phyloP scores from a whole-genome alignment of 495 filamentous ascomycete species.

The Pyrenula aspistea region DNA sequence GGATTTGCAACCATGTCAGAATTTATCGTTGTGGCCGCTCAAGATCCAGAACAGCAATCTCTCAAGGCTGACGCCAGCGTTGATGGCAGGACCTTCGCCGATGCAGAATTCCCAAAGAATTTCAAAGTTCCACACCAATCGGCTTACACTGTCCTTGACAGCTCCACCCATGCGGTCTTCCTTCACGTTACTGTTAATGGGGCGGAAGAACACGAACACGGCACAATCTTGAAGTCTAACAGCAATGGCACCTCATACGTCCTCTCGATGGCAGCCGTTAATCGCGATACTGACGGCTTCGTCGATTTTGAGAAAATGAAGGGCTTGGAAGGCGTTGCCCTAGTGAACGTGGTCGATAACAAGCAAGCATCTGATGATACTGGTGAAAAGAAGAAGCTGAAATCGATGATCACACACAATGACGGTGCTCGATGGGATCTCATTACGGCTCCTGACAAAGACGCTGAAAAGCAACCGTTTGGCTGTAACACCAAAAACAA shows the following conservation, averaged over 20 bases:
- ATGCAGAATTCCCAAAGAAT: slow-evolving; percentile 73
- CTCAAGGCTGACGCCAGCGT: slow-evolving; percentile 71
- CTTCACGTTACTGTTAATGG: slow-evolving; percentile 72
- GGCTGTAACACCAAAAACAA: slow-evolving; percentile 46
- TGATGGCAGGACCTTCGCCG: slow-evolving; percentile 69
- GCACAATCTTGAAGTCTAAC: slow-evolving; percentile 93
- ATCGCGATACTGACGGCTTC: slow-evolving; percentile 59
- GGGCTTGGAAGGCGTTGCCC: slow-evolving; percentile 75
- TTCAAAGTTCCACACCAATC: slow-evolving; percentile 63
- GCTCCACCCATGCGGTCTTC: slow-evolving; percentile 84
- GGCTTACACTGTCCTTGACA: slow-evolving; percentile 86
- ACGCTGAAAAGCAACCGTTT: slow-evolving; percentile 58
- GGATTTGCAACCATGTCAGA: slow-evolving; percentile 88
- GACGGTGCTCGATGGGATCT: slow-evolving; percentile 80
- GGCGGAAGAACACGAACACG: slow-evolving; percentile 49
- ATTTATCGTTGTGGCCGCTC: slow-evolving; percentile 81
- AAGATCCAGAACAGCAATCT: slow-evolving; percentile 46
- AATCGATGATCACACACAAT: slow-evolving; percentile 88
- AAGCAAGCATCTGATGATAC: slow-evolving; percentile 41
- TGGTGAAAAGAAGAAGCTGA: slow-evolving; percentile 63
- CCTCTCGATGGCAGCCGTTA: slow-evolving; percentile 63
- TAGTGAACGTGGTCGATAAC: slow-evolving; percentile 80
- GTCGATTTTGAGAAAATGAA: slow-evolving; percentile 96
- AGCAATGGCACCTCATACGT: slow-evolving; percentile 95
- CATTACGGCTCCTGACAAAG: slow-evolving; percentile 52